Base-by-base conservation (phyloP, 352 stramenopile species). In the Pythium grandisporangium region DNA sequence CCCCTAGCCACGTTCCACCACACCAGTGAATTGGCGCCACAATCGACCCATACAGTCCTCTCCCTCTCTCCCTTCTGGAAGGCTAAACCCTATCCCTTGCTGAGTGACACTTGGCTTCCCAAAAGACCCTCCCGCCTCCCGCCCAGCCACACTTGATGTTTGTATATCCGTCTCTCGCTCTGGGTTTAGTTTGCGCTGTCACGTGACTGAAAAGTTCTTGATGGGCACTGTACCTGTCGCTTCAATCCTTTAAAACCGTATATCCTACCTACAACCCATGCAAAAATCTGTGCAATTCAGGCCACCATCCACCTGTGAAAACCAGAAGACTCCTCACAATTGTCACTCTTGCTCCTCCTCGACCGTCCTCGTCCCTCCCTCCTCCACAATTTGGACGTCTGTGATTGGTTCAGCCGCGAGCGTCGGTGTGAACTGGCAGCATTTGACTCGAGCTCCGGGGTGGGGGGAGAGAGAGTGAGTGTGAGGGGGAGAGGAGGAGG, bases 391-490 rank as follows among this genome's bases (percentile, higher is more conserved):
- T 48, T 41, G 48, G 48, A 40, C 34, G 32, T 22, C 44, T 27
- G 44, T 59, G 51, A 59, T 59, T 59, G 51, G 51, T 22, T 48
- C 33, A 30, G 30, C 40, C 51, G 51, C 45, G 51, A 53, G 33
- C 51, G n/a, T n/a, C n/a, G n/a, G n/a, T n/a, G n/a, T n/a, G n/a
- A n/a, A n/a, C n/a, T n/a, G n/a, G n/a, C n/a, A n/a, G n/a, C n/a
- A n/a, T n/a, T n/a, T n/a, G n/a, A n/a, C n/a, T n/a, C n/a, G n/a
- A n/a, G n/a, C n/a, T n/a, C n/a, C n/a, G n/a, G n/a, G n/a, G n/a
- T n/a, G n/a, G n/a, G n/a, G n/a, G n/a, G 51, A 45, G 44, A 45
- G 51, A 51, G 51, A 45, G 26, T 39, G 26, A 42, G 43, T 40
- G 34, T 33, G 30, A 25, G 20, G 13, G 16, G 38, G 22, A n/a